These are phyloP conservation scores for Coemansia sp. DNA, from an alignment of 192 early-diverging fungal genomes.

Conservation along the genomic window DNA sequence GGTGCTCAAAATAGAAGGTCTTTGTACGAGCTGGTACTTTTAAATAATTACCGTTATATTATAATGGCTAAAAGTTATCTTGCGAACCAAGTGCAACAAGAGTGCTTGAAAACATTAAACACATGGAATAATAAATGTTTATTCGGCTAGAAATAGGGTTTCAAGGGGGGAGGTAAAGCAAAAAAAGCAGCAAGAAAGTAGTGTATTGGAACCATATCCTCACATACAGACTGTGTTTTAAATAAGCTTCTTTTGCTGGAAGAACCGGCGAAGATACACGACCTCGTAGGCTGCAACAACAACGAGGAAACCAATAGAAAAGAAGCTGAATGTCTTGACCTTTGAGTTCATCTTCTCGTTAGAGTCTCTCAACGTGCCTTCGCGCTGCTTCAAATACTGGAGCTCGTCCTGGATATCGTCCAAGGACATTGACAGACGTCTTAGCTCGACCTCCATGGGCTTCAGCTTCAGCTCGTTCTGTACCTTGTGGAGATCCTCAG, in stretches of 20 bases:
- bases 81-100: not conserved
- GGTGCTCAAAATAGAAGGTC: too few species aligned
- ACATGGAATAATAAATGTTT: slow-evolving; percentile 7
- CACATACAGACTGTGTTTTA: slow-evolving; percentile 19
- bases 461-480: slow-evolving; percentile 77
- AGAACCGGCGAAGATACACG: slow-evolving; percentile 81
- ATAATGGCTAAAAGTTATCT: too few species aligned
- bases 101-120: slow-evolving; percentile 11
- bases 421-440: slow-evolving; percentile 73
- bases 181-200: not conserved
- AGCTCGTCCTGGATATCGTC: slow-evolving; percentile 82
- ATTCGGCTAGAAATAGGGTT: not conserved
- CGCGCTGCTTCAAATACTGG: slow-evolving; percentile 78
- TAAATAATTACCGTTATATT: too few species aligned
- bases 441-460: slow-evolving; percentile 87
- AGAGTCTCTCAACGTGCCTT: slow-evolving; percentile 81
- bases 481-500: slow-evolving; percentile 70
- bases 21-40: too few species aligned
- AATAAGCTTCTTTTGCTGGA: slow-evolving; percentile 87
- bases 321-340: slow-evolving; percentile 67
- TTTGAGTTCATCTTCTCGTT: slow-evolving; percentile 93
- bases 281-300: slow-evolving; percentile 76
- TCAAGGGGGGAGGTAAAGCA: not conserved
- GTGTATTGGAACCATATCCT: not conserved
- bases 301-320: slow-evolving; percentile 75